Percentiles rank a stretch among this genome's conserved stretches.
These are phyloP conservation scores for Boletellus ananiceps DNA, from an alignment of 768 basidiomycete genomes.

Conservation along the genomic window DNA sequence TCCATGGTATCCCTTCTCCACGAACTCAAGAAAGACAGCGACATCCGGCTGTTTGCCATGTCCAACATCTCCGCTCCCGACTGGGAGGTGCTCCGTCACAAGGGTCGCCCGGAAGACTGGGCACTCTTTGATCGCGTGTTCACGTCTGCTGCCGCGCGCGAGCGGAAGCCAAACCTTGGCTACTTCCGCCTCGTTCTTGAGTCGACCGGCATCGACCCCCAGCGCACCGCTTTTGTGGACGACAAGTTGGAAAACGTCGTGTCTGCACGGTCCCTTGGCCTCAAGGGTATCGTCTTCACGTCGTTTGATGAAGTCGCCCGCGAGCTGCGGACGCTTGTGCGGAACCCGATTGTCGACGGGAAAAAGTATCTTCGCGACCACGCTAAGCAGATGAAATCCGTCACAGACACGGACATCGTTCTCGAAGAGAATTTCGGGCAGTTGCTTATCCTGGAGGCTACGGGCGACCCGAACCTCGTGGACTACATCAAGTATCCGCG, in stretches of 20 bases:
- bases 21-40: constrained; percentile 5
- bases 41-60: constrained; percentile 19
- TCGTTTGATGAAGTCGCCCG: constrained; percentile 14
- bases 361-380: constrained; percentile 11
- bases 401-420: constrained; percentile 8
- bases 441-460: constrained; percentile 19
- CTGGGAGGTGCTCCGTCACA: constrained; percentile 17
- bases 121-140: constrained; percentile 18
- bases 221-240: constrained; percentile 21
- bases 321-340: constrained; percentile 13
- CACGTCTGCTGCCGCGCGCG: constrained; percentile 14
- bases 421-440: constrained; percentile 21
- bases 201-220: constrained; percentile 15
- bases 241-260: constrained; percentile 22
- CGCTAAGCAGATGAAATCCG: constrained; percentile 16
- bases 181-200: constrained; percentile 15
- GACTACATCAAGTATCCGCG: constrained; percentile 17
- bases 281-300: constrained; percentile 18
- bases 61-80: constrained; percentile 21
- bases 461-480: constrained; percentile 15
- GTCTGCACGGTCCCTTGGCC: constrained; percentile 16
- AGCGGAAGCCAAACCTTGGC: constrained; percentile 21
- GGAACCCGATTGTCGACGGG: constrained; percentile 14
- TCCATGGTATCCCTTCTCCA: constrained; percentile 16
- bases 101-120: constrained; percentile 13